Evolutionary conservation across 495 filamentous ascomycete species (phyloP).

Genomic region (Trichoderma virens): DNA sequence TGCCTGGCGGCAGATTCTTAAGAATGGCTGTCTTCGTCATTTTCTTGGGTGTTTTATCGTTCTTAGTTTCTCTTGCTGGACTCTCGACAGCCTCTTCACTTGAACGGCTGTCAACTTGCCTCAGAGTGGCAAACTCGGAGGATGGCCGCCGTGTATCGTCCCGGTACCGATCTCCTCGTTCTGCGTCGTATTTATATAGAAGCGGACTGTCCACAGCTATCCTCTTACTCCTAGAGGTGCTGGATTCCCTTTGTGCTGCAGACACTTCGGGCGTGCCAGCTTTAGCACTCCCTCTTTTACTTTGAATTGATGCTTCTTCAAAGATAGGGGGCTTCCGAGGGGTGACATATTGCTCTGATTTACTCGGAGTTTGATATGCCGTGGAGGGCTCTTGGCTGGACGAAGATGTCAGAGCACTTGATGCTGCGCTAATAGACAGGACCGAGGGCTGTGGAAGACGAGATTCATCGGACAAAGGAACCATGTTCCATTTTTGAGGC

Average conservation of each 20-base stretch:
- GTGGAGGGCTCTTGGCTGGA: slow-evolving; percentile 1
- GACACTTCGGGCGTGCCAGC: neutral
- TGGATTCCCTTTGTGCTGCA: neutral
- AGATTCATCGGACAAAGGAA: slow-evolving; percentile 15
- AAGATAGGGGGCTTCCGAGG: slow-evolving; percentile 5
- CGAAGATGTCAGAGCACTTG: slow-evolving; percentile 35
- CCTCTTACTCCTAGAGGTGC: neutral
- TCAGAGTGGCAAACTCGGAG: too few relatives aligned
- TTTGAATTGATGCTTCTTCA: slow-evolving; percentile 15
- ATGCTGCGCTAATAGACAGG: slow-evolving; percentile 39
- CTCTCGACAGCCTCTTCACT: too few relatives aligned
- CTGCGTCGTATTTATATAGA: neutral
- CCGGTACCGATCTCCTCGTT: neutral
- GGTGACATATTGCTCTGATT: slow-evolving; percentile 13
- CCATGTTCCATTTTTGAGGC: neutral
- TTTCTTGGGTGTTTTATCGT: slow-evolving; percentile 14
- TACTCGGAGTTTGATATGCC: neutral
- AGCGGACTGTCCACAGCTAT: neutral
- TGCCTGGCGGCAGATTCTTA: slow-evolving; percentile 67
- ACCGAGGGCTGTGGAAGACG: slow-evolving; percentile 20
- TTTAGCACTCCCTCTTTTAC: slow-evolving; percentile 9
- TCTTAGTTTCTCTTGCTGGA: neutral
- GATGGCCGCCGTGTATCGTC: neutral
- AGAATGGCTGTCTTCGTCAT: slow-evolving; percentile 47
- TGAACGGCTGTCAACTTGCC: too few relatives aligned